Evolutionary conservation across 176 grass and related monocot species (phyloP), one percentile per base, ranked within the genome.

Genomic region (Tillandsia leiboldiana): DNA sequence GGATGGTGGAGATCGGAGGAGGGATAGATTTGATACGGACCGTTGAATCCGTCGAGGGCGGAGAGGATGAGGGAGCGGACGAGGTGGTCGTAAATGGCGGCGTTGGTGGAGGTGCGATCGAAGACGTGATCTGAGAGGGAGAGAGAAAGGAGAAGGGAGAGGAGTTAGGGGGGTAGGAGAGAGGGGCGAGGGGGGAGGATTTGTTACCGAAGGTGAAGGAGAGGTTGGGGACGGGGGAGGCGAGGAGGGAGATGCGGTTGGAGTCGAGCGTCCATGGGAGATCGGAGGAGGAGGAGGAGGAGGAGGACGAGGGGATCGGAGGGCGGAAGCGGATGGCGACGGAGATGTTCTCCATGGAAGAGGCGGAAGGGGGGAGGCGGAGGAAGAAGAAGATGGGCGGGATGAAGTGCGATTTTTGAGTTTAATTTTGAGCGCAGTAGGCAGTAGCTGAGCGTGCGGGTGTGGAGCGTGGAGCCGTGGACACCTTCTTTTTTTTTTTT

Each of bases 251-350:
- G 66, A 93, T 87, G 52, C 84, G 77, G 52, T 79, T 81, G 77
- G 92, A 82, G 50, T 77, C 82, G 74, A 90, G 66, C 74, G 68
- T 77, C 89, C 94, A 97, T 71, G 85, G 74, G 28, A 86, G 84
- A 8, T 76, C 80, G 2, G 59, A 50, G 17, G 24, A 17, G 56
- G 53, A 22, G 17, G 24, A 17, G 56, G 53, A 22, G 53, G 59
- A 50, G 17, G 15, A 17, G 56, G 53, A 22, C 48, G 78, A 11
- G 5, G 49, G 26, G 13, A 3, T 48, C 10, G 76, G 70, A 1
- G 89, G 89, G 33, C 93, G 93, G 82, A 97, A 90, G 65, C 93
- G 94, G 26, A 97, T 87, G 49, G 81, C 93, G 47, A 97, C 93
- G 48, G 89, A 93, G 47, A 97, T 97, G 72, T 90, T 97, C 87